A percentile compares a stretch with the other conserved stretches of the same genome.
These are phyloP conservation scores for Globisporangium emineosum DNA, from an alignment of 352 stramenopile species.

Conservation along the genomic window DNA sequence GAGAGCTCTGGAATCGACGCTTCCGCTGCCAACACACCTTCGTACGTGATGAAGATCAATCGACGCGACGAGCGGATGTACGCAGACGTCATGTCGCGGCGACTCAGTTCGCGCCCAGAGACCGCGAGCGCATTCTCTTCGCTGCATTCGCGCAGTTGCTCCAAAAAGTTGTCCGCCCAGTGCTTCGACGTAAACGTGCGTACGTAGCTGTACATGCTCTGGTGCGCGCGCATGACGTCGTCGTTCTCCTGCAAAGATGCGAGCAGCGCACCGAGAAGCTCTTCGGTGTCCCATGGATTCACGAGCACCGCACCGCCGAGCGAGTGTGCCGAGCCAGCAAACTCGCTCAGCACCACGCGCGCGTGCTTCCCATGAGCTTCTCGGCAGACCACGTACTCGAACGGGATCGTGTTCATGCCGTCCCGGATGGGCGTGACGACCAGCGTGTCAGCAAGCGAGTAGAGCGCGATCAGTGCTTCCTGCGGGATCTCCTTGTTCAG, in stretches of 20 bases:
- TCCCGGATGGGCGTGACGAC: slow-evolving; percentile 87
- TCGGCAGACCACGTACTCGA: slow-evolving; percentile 89
- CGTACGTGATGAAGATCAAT: slow-evolving; percentile 88
- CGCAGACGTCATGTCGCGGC: slow-evolving; percentile 84
- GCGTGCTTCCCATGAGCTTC: slow-evolving; percentile 64
- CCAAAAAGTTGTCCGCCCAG: slow-evolving; percentile 79
- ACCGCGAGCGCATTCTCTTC: slow-evolving; percentile 69
- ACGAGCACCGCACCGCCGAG: slow-evolving; percentile 79
- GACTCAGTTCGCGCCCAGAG: slow-evolving; percentile 71
- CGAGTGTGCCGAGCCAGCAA: slow-evolving; percentile 86
- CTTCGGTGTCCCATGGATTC: slow-evolving; percentile 87
- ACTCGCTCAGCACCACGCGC: slow-evolving; percentile 89
- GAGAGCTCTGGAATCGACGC: slow-evolving; percentile 85
- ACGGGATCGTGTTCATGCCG: slow-evolving; percentile 90
- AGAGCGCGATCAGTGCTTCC: slow-evolving; percentile 88
- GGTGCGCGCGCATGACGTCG: slow-evolving; percentile 65
- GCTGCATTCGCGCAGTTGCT: slow-evolving; percentile 73
- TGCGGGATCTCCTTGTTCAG: slow-evolving; percentile 86
- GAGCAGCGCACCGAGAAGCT: slow-evolving; percentile 54
- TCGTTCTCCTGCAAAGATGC: slow-evolving; percentile 56
- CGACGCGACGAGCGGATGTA: slow-evolving; percentile 66
- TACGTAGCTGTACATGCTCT: slow-evolving; percentile 84
- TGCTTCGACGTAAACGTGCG: slow-evolving; percentile 71
- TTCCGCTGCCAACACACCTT: slow-evolving; percentile 82
- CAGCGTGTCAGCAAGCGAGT: slow-evolving; percentile 77